phyloP scores from a whole-genome alignment of 2,329 filamentous ascomycete genomes.

The Botrytis medusae region DNA sequence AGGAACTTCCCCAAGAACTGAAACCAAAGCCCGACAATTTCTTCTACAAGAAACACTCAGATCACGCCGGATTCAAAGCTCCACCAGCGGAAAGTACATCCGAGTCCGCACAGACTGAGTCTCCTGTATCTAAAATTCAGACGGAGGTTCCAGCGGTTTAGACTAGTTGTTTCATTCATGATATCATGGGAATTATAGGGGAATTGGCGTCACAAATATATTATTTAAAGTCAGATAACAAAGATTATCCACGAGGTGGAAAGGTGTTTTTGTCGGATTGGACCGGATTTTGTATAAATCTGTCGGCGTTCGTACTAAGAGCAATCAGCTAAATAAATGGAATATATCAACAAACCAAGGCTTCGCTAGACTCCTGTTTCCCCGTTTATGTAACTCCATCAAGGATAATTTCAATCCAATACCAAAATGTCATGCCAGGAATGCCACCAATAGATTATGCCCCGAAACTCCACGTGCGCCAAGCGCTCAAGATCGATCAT shows the following conservation, averaged over 20 bases:
- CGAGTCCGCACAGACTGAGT: conserved; percentile 22
- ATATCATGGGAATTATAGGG: conserved; percentile 5
- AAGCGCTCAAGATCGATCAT: not conserved
- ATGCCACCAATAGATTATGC: not conserved
- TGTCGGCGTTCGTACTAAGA: conserved; percentile 22
- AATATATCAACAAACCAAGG: conserved; percentile 19
- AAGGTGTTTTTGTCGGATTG: conserved; percentile 22
- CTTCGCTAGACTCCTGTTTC: not conserved
- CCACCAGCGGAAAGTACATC: conserved; percentile 40
- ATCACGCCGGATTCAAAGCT: conserved; percentile 78
- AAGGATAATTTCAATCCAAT: not conserved
- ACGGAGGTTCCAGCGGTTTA: conserved; percentile 30
- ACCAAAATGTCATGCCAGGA: conserved; percentile 12
- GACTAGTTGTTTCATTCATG: conserved; percentile 16
- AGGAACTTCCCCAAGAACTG: conserved; percentile 71
- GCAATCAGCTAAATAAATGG: conserved; percentile 12
- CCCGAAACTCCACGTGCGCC: not conserved
- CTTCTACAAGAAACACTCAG: conserved; percentile 86
- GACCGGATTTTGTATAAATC: conserved; percentile 27
- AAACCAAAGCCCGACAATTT: conserved; percentile 70
- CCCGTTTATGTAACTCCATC: not conserved
- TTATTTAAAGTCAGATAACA: conserved; percentile 15
- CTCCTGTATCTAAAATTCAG: conserved; percentile 28
- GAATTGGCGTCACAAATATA: conserved; percentile 13
- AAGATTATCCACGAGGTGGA: conserved; percentile 14